Evolutionary conservation across 768 basidiomycete species (phyloP).

Genomic region (Tulasnella calospora): DNA sequence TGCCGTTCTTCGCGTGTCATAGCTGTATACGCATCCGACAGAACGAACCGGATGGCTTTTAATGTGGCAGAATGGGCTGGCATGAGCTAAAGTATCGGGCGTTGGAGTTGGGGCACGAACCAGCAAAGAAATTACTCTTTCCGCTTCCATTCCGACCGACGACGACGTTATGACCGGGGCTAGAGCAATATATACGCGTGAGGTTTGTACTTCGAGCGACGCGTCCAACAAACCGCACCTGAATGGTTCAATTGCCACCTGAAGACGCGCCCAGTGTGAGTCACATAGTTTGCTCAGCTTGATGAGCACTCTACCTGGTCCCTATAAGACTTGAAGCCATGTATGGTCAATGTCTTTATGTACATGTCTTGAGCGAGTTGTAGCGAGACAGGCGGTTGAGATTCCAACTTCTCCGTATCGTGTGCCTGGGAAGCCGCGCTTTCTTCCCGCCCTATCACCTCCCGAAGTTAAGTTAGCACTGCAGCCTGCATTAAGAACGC

Average conservation of each 20-base stretch:
- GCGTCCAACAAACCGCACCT: slow-evolving; percentile 19
- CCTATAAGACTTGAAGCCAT: slow-evolving; percentile 93
- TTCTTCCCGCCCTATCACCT: neutral
- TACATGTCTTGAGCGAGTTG: slow-evolving; percentile 26
- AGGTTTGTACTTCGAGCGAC: neutral
- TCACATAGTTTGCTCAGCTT: neutral
- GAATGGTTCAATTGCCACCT: slow-evolving; percentile 75
- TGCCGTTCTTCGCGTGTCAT: slow-evolving; percentile 92
- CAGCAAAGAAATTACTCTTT: slow-evolving; percentile 98
- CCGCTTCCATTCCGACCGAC: slow-evolving; percentile 97
- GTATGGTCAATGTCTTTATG: slow-evolving; percentile 84
- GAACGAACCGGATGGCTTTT: slow-evolving; percentile 89
- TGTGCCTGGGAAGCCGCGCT: slow-evolving; percentile 1
- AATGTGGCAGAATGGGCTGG: neutral
- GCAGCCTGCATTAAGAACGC: neutral
- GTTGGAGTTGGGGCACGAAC: slow-evolving; percentile 41
- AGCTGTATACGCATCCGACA: slow-evolving; percentile 95
- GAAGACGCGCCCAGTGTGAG: neutral
- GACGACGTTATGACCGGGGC: slow-evolving; percentile 87
- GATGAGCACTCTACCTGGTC: slow-evolving; percentile 32
- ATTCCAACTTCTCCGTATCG: neutral
- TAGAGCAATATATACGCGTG: slow-evolving; percentile 26
- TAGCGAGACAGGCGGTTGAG: neutral
- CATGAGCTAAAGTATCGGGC: neutral
- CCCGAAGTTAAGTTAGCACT: neutral